Evolutionary conservation across 2,329 filamentous ascomycete species (phyloP), one percentile per base, ranked within the genome.

Genomic region (Zalaria sp.): DNA sequence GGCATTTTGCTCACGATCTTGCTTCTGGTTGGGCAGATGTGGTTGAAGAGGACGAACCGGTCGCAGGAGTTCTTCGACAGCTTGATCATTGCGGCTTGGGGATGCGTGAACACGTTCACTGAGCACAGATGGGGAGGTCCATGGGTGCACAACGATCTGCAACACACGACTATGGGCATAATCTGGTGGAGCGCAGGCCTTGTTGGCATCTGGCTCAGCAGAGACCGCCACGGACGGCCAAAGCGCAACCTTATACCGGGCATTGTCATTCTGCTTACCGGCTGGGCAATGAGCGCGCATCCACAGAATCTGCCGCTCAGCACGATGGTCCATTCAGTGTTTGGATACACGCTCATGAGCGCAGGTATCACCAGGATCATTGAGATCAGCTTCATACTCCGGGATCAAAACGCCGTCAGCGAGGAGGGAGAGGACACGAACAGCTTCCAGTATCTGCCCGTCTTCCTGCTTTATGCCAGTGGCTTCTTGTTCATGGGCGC

Each of bases 121-220:
- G 91, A 96, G 62, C 91, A 98, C 58, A 77, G 83, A 40, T 98
- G 91, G 91, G 91, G 91, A 42, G 71, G 71, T 1, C 73, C 76
- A 0, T 98, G 91, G 91, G 86, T 83, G 40, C 78, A 76, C 62
- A 96, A 95, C 56, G 91, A 98, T 60, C 77, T 94, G 65, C 89
- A 98, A 61, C 91, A 98, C 61, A 98, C 91, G 0, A 85, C 83
- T n/a, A 96, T 98, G 89, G 91, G 91, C n/a, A 77, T 98, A 47
- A 79, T 98, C 40, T 98, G 91, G 91, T 98, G 89, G 89, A 83
- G 79, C 53, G 89, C 91, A 5, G 91, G 91, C 25, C 67, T 98
- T 27, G 74, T 89, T 7, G 91, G 91, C 35, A 73, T 98, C 40
- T 98, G 89, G 91, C 70, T 98, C 34, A 93, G 86, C 59, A 75